Evolutionary conservation across 2,329 filamentous ascomycete genomes (phyloP), one percentile per base, ranked within the genome.

Genomic region (Nemania sp.): DNA sequence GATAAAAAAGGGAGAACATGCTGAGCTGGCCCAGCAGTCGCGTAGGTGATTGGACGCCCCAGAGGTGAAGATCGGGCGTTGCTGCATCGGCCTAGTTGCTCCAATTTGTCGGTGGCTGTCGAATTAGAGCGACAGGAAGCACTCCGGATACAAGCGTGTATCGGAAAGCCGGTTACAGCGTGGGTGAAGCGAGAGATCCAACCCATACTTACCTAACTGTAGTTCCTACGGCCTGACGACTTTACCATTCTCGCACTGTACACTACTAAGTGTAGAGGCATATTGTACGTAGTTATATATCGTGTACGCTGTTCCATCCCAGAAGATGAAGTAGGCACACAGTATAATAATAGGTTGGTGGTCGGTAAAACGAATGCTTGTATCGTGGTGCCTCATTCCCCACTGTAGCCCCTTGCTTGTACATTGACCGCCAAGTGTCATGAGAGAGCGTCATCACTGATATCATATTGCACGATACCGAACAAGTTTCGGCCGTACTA

Each of bases 31-130:
- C 58, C 51, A 59, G 60, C 50, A 39, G 20, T 51, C 35, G 10
- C 29, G 54, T 25, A 46, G 37, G 11, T 64, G 50, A 66, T 66
- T 66, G 64, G 64, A 46, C 48, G 62, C 57, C 60, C 60, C 57
- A 35, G 56, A 49, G 50, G 52, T 40, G 57, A 64, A 59, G 49
- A 59, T 64, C 58, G 62, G 61, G 63, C 63, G 60, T 52, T 29
- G 52, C 32, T 63, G 60, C 60, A 59, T 64, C 51, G 51, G 54
- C 34, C 20, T 54, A 50, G 48, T 21, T 43, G 47, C 51, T 54
- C 54, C 54, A 45, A 52, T 60, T 50, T 43, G 58, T 53, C n/a
- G 34, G 35, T 35, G 42, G 32, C 25, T 34, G 35, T 61, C 61
- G 46, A 63, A 60, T 60, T 49, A 57, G 50, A 54, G 25, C 37